Evolutionary conservation across 2,329 filamentous ascomycete genomes (phyloP).

Genomic region (Pseudogymnoascus sp.): DNA sequence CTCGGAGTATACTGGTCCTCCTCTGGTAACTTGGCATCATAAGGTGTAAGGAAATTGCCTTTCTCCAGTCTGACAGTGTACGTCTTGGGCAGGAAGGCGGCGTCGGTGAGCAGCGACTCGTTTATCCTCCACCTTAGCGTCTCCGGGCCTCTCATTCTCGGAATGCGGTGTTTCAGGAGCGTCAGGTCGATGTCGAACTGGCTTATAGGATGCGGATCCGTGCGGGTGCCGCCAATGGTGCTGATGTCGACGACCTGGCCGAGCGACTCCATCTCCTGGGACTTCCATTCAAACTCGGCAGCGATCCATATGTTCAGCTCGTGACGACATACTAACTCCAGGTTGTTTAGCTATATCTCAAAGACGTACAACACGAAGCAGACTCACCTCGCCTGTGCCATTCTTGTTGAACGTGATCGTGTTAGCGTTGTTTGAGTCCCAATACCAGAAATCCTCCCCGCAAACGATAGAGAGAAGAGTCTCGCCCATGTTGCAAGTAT

Average conservation of each 20-base stretch:
- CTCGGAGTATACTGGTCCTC: slow-evolving; percentile 1
- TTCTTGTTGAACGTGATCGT: neutral
- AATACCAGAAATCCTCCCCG: neutral
- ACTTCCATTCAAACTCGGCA: neutral
- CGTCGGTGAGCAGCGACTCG: slow-evolving; percentile 17
- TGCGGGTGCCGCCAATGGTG: neutral
- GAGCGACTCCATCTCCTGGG: neutral
- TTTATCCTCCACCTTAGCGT: slow-evolving; percentile 10
- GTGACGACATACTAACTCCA: neutral
- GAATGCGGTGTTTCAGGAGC: neutral
- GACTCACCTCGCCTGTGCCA: slow-evolving; percentile 2
- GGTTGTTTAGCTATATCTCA: slow-evolving; percentile 1
- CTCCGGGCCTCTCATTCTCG: slow-evolving; percentile 4
- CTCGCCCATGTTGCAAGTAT: neutral
- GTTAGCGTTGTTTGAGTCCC: neutral
- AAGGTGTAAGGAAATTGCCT: slow-evolving; percentile 15
- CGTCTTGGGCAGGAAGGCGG: slow-evolving; percentile 20
- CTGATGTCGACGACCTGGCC: neutral
- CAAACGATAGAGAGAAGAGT: neutral
- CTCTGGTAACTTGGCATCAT: neutral
- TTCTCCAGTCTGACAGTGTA: slow-evolving; percentile 22
- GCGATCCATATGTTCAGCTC: slow-evolving; percentile 5
- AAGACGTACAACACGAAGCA: neutral
- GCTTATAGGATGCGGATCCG: neutral
- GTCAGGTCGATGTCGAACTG: neutral